Evolutionary conservation across 495 filamentous ascomycete species (phyloP).

Genomic region (Penicillium robsamsonii): DNA sequence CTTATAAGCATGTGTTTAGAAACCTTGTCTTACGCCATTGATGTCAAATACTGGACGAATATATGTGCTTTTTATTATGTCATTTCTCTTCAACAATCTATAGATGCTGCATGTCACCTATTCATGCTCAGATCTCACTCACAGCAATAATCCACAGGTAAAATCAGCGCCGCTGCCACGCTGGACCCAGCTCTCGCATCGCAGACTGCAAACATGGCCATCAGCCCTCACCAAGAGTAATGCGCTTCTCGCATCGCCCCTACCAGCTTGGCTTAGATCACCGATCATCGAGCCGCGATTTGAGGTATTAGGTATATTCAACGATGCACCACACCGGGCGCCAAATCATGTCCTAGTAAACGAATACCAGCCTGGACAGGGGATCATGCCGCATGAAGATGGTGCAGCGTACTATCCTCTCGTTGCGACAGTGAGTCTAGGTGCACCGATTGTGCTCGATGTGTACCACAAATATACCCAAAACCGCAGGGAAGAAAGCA

Average conservation of each 20-base stretch:
- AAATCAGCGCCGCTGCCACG: slow-evolving; percentile 63
- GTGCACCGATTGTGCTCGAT: slow-evolving; percentile 73
- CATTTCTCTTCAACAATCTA: not conserved
- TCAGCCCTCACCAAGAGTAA: slow-evolving; percentile 70
- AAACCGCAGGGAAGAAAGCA: slow-evolving; percentile 25
- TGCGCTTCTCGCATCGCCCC: slow-evolving; percentile 68
- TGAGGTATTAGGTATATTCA: slow-evolving; percentile 59
- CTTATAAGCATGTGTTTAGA: slow-evolving; percentile 1
- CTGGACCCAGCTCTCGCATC: slow-evolving; percentile 82
- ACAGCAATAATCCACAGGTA: slow-evolving; percentile 31
- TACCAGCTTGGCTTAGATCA: slow-evolving; percentile 73
- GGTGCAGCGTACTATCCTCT: slow-evolving; percentile 81
- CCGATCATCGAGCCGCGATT: slow-evolving; percentile 69
- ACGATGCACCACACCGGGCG: slow-evolving; percentile 62
- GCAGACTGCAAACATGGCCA: slow-evolving; percentile 88
- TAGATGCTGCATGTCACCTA: slow-evolving; percentile 2
- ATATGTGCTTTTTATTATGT: not conserved
- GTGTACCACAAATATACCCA: slow-evolving; percentile 61
- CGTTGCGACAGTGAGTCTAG: slow-evolving; percentile 87
- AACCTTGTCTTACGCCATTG: not conserved
- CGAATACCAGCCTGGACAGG: slow-evolving; percentile 82
- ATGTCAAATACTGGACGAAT: not conserved
- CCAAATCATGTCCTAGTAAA: slow-evolving; percentile 95
- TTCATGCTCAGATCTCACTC: not conserved
- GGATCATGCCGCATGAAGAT: slow-evolving; percentile 97